Evolutionary conservation across 176 grass and related monocot genomes (phyloP), one percentile per base, ranked within the genome.

Genomic region (Carex myosuroides): DNA sequence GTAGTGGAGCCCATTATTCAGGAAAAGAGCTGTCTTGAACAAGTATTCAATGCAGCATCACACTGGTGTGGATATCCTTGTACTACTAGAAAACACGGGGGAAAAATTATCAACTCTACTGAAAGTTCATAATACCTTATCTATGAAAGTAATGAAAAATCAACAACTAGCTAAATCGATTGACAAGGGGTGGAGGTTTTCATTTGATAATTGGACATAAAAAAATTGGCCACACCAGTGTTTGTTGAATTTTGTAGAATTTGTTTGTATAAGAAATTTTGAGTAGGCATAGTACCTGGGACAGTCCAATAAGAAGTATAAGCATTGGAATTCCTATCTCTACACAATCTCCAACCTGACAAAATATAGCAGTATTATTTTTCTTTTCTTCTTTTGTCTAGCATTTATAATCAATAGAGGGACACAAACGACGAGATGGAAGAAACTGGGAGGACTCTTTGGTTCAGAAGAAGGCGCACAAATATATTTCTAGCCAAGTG

Each of bases 241-340:
- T 21, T 81, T n/a, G 17, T 39, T 48, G 54, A 62, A 64, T 44
- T 42, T 81, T 65, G 33, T 35, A 41, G 21, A 60, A 46, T 60
- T 16, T 53, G 26, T 57, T 74, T 52, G n/a, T 12, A 13, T n/a
- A 13, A 85, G 2, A 77, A 77, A 30, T 32, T 85, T 29, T 41
- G 6, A 13, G 65, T 55, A 76, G 4, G 29, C 32, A 62, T 44
- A 56, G 61, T 41, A 87, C 89, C 89, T 90, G 89, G 26, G 89
- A 90, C 35, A 90, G 9, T 66, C 89, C 89, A 52, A 90, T 87
- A 37, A 90, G 82, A 42, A 90, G 22, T 67, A 90, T 76, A 44
- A 90, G 82, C 89, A 87, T 90, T 37, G 89, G 89, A 76, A 90
- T 82, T 57, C 89, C 89, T 62, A 87, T 87, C 84, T 90, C 89